These are phyloP conservation scores for Paspalum vaginatum DNA, from an alignment of 176 grass and related monocot species.

Conservation along the genomic window DNA sequence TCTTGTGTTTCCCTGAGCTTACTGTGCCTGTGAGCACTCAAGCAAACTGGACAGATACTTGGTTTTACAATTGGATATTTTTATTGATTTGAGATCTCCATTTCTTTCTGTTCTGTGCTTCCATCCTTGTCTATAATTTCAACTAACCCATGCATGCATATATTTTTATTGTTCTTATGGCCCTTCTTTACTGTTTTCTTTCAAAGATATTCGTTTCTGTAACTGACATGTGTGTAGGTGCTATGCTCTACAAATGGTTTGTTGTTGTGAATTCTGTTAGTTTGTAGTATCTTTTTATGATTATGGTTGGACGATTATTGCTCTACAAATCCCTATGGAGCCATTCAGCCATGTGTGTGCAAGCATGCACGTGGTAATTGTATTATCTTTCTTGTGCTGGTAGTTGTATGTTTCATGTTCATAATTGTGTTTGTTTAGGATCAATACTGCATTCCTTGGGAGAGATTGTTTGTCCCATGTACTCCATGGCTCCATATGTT, in stretches of 20 bases:
- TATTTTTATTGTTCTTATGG: background rate
- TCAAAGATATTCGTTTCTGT: no score
- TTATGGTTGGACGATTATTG: conserved; percentile 3
- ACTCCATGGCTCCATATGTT: background rate
- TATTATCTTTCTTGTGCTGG: background rate
- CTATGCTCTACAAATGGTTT: background rate
- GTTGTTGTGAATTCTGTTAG: background rate
- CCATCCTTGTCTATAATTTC: background rate
- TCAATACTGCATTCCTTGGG: conserved; percentile 2
- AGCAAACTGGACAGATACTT: background rate
- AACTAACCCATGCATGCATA: background rate
- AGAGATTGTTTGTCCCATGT: background rate
- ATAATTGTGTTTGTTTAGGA: background rate
- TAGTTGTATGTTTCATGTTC: background rate
- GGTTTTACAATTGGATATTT: conserved; percentile 1
- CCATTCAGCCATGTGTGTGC: background rate
- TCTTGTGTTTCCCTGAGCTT: background rate
- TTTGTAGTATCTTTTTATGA: background rate
- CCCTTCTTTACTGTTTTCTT: background rate
- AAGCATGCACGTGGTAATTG: background rate
- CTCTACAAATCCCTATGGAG: background rate
- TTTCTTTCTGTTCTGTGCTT: background rate
- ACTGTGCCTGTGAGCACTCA: background rate
- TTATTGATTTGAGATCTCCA: background rate
- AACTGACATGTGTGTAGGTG: background rate